Conservation (phyloP, 2,329 filamentous ascomycete genomes). For the Ophiocordyceps camponoti-leonardi region DNA sequence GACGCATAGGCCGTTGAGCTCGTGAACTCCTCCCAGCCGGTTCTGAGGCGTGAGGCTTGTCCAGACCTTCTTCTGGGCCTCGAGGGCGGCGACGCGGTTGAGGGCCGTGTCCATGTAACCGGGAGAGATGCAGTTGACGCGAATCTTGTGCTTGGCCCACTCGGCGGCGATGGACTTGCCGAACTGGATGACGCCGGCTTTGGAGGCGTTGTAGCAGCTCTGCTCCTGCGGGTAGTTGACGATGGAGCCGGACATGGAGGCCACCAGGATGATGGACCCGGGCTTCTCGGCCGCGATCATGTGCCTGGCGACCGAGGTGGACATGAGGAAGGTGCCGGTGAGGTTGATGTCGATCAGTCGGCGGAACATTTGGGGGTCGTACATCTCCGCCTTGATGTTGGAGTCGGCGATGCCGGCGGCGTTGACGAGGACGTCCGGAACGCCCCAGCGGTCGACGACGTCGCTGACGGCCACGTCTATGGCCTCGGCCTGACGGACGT, state of each 20-base stretch:
- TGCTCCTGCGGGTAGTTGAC: constrained; percentile 81
- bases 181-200: constrained; percentile 63
- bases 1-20: constrained; percentile 62
- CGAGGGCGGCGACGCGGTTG: constrained; percentile 61
- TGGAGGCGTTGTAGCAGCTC: constrained; percentile 69
- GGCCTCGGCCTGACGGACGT: constrained; percentile 54
- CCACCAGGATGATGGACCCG: constrained; percentile 59
- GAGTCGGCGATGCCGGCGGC: constrained; percentile 68
- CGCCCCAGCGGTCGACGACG: constrained; percentile 48
- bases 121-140: constrained; percentile 71
- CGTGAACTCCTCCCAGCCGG: constrained; percentile 54
- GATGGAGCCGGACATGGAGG: constrained; percentile 67
- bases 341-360: constrained; percentile 70
- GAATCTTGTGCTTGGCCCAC: constrained; percentile 67
- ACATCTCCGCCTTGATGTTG: constrained; percentile 68
- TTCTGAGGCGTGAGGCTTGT: constrained; percentile 55
- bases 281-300: constrained; percentile 60
- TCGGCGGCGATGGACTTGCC: constrained; percentile 69
- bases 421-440: constrained; percentile 62
- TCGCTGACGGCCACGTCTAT: constrained; percentile 53
- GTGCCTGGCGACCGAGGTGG: constrained; percentile 51
- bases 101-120: constrained; percentile 78
- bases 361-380: constrained; percentile 61
- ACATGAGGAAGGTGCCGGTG: constrained; percentile 61
- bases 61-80: constrained; percentile 74